Evolutionary conservation across 768 basidiomycete species (phyloP), one percentile per base, ranked within the genome.

Genomic region (Glaciozyma antarctica): DNA sequence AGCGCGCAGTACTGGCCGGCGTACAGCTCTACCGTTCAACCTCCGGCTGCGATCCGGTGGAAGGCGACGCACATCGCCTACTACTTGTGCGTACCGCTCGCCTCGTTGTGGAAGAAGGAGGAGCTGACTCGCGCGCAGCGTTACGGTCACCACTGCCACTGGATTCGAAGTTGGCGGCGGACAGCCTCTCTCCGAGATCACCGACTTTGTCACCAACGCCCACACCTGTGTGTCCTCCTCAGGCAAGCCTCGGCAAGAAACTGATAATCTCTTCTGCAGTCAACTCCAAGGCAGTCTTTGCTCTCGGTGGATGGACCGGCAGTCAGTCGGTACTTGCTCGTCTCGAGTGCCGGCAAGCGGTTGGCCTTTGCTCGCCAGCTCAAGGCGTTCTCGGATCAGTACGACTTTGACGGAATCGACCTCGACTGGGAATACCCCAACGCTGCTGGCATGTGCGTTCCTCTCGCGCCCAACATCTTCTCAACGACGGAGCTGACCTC

Each of bases 241-340:
- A 26, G 2, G 2, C 24, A 3, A 4, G 16, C 49, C 24, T 24
- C 49, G 7, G 26, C 30, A 54, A 34, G 30, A 17, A 34, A 19
- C 53, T 26, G 5, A 16, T 9, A 26, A 9, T 1, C 24, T n/a
- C 49, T n/a, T 24, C 22, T 15, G 12, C 32, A 54, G 53, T 19
- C 53, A 34, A 81, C 0, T 84, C 82, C 65, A 82, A 82, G 62
- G 86, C 88, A 64, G 85, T 89, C 76, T 80, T 93, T 61, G 90
- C 90, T 73, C 78, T 95, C 57, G 93, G 93, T 45, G 93, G 94
- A 21, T 97, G 94, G 94, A 84, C n/a, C n/a, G n/a, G n/a, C 84
- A 10, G 94, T 90, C 44, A 44, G 45, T 64, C 88, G 86, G 65
- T 81, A 85, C 77, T 95, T 95, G 0, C 86, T 86, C 7, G 84